Conservation (phyloP, 1,139 yeast genomes). For the Hyphopichia burtonii region DNA sequence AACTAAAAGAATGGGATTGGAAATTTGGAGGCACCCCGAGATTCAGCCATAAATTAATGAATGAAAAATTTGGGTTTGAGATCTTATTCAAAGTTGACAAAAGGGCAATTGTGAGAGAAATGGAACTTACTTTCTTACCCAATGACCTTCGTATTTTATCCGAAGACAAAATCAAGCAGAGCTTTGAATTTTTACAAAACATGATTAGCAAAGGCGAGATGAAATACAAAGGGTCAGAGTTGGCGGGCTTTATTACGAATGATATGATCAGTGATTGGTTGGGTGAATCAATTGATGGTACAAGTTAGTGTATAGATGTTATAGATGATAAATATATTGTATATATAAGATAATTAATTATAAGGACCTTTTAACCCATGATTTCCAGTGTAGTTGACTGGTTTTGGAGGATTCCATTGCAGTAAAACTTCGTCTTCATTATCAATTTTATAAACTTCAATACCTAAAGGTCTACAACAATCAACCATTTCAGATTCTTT, state of each 20-base stretch:
- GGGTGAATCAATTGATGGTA: constrained; percentile 49
- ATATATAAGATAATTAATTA: background rate
- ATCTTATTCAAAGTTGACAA: constrained; percentile 45
- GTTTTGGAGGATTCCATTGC: constrained; percentile 52
- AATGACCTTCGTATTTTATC: constrained; percentile 13
- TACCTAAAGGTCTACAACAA: constrained; percentile 62
- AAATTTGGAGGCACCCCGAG: constrained; percentile 68
- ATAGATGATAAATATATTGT: background rate
- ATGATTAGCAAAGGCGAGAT: constrained; percentile 26
- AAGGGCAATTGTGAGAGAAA: constrained; percentile 27
- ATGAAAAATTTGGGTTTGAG: constrained; percentile 27
- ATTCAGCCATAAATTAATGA: constrained; percentile 48
- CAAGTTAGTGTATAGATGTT: constrained; percentile 28
- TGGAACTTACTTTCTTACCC: constrained; percentile 15
- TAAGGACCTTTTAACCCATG: constrained; percentile 39
- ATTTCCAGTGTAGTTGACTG: constrained; percentile 44
- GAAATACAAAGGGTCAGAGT: constrained; percentile 40
- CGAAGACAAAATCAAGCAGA: constrained; percentile 14
- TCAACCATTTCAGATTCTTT: constrained; percentile 54
- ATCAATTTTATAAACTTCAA: constrained; percentile 56
- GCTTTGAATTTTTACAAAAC: constrained; percentile 30
- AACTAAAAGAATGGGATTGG: constrained; percentile 67
- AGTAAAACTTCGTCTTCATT: constrained; percentile 41
- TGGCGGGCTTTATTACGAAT: constrained; percentile 46
- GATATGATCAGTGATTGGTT: constrained; percentile 49